Evolutionary conservation across 1,284 basidiomycete species (phyloP).

Genomic region (Peniophora sp.): DNA sequence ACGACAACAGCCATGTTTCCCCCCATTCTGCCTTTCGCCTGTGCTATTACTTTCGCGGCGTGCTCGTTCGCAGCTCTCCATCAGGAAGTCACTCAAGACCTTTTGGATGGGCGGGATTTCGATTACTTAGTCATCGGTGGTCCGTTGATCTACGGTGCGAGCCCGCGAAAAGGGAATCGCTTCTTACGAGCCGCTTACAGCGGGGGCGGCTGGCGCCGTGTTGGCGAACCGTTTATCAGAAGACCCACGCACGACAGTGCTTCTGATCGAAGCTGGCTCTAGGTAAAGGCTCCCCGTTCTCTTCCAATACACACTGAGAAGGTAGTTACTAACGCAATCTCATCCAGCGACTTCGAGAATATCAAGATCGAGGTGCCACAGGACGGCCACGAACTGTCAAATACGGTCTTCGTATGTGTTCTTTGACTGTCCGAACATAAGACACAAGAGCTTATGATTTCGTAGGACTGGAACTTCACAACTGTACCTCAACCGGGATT

Average conservation of each 20-base stretch:
- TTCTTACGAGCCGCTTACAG: background rate
- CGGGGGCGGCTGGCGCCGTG: background rate
- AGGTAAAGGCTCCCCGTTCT: background rate
- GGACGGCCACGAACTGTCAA: background rate
- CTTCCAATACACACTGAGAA: background rate
- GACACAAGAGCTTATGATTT: background rate
- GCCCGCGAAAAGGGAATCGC: background rate
- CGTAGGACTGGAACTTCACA: conserved; percentile 2
- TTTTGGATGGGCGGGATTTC: background rate
- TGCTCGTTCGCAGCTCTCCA: background rate
- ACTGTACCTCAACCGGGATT: background rate
- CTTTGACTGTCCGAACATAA: background rate
- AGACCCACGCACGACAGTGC: background rate
- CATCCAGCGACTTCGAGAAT: background rate
- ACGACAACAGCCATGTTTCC: too few species aligned
- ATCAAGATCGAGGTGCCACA: background rate
- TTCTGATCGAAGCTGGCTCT: background rate
- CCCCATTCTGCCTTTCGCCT: too few species aligned
- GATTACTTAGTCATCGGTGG: background rate
- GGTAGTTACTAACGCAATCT: background rate
- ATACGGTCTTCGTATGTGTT: background rate
- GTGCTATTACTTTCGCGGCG: background rate
- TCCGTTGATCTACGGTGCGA: background rate
- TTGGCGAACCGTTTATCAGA: background rate
- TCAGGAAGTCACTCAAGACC: background rate